A percentile compares a stretch with the other conserved stretches of the same genome.
These are phyloP conservation scores for Penicillium nucicola DNA, from an alignment of 495 filamentous ascomycete species.

Conservation along the genomic window DNA sequence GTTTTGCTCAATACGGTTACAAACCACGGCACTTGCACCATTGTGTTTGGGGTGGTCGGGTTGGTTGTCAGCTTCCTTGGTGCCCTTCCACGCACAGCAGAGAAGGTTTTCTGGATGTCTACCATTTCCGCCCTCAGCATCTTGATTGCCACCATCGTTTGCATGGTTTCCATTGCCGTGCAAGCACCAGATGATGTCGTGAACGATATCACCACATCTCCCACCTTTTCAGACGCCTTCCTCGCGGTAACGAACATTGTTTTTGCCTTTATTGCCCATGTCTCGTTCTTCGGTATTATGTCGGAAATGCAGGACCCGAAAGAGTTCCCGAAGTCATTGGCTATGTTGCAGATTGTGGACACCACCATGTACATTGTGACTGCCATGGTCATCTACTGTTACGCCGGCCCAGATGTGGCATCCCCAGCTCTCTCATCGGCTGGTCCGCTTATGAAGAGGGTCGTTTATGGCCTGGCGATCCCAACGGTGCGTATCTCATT, in stretches of 20 bases:
- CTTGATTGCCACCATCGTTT: slow-evolving; percentile 59
- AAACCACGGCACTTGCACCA: slow-evolving; percentile 61
- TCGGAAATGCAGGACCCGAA: slow-evolving; percentile 67
- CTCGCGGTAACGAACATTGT: slow-evolving; percentile 71
- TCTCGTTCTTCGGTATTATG: slow-evolving; percentile 72
- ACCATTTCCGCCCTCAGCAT: slow-evolving; percentile 56
- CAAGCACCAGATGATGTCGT: slow-evolving; percentile 23
- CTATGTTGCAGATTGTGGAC: slow-evolving; percentile 57
- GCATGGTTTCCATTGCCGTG: slow-evolving; percentile 60
- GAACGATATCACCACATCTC: slow-evolving; percentile 19
- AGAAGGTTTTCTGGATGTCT: slow-evolving; percentile 27
- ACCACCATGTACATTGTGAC: slow-evolving; percentile 64
- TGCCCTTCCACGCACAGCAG: slow-evolving; percentile 12
- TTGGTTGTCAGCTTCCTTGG: slow-evolving; percentile 17
- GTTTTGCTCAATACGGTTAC: slow-evolving; percentile 69
- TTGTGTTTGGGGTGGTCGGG: slow-evolving; percentile 52
- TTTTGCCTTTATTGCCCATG: slow-evolving; percentile 66
- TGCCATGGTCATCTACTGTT: slow-evolving; percentile 66
- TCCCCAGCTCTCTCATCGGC: slow-evolving; percentile 70
- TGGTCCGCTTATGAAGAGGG: slow-evolving; percentile 56
- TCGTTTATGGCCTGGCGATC: slow-evolving; percentile 72
- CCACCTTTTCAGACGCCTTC: slow-evolving; percentile 33
- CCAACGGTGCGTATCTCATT: slow-evolving; percentile 49
- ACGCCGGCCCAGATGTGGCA: slow-evolving; percentile 60
- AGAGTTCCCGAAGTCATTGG: slow-evolving; percentile 62